Evolutionary conservation across 768 basidiomycete species (phyloP).

Genomic region (Guyanaporus albipodus): DNA sequence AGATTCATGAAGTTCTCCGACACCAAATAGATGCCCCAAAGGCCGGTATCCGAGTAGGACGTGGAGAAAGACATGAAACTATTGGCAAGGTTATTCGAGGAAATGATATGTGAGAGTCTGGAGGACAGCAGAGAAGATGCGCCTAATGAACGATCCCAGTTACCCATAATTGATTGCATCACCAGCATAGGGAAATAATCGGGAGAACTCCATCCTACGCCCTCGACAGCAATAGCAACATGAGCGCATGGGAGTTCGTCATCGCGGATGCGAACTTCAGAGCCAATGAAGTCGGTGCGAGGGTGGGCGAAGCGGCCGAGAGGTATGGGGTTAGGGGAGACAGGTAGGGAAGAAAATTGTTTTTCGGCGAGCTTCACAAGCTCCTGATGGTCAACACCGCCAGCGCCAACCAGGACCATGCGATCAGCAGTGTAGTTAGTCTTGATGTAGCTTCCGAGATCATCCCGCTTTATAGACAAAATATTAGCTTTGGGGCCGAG

Average conservation of each 20-base stretch:
- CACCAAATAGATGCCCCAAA: constrained; percentile 98
- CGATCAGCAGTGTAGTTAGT: constrained; percentile 98
- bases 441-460: constrained; percentile 87
- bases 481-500: constrained; percentile 97
- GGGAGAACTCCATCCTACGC: constrained; percentile 95
- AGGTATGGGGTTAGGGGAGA: constrained; percentile 82
- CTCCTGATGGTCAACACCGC: constrained; percentile 87
- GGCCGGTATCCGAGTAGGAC: constrained; percentile 95
- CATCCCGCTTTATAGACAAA: constrained; percentile 87
- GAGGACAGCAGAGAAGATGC: constrained; percentile 87
- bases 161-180: constrained; percentile 96
- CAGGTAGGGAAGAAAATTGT: constrained; percentile 86
- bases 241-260: constrained; percentile 87
- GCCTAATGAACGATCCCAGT: constrained; percentile 98
- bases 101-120: constrained; percentile 86
- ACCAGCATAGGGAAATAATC: constrained; percentile 99
- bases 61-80: constrained; percentile 99
- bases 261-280: constrained; percentile 93
- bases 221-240: constrained; percentile 96
- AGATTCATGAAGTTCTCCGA: constrained; percentile 92
- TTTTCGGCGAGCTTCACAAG: constrained; percentile 94
- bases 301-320: constrained; percentile 76
- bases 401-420: constrained; percentile 97
- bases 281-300: constrained; percentile 83
- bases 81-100: constrained; percentile 94